These are phyloP conservation scores for Leccinum disarticulatum DNA, from an alignment of 768 basidiomycete genomes.

Conservation along the genomic window DNA sequence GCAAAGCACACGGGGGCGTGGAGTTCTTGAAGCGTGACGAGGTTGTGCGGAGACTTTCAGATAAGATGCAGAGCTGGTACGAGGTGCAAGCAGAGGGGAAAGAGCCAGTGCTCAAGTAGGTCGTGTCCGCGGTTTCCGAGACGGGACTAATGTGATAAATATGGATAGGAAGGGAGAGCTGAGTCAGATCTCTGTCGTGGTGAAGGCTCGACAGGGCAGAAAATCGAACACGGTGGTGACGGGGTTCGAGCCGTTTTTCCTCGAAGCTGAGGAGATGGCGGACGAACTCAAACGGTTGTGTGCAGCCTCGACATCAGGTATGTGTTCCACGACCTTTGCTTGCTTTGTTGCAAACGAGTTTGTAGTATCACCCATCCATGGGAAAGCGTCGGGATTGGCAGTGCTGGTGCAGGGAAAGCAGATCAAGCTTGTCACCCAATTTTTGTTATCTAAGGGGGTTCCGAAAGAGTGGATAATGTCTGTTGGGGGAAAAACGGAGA, in stretches of 20 bases:
- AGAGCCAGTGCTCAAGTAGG: conserved; percentile 62
- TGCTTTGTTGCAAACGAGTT: neutral
- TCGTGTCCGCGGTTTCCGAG: conserved; percentile 2
- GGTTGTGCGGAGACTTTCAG: conserved; percentile 48
- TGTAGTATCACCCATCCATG: conserved; percentile 61
- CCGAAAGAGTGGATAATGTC: conserved; percentile 73
- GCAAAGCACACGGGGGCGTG: conserved; percentile 25
- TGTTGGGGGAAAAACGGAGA: too few species aligned
- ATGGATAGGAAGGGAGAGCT: conserved; percentile 69
- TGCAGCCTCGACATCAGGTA: conserved; percentile 78
- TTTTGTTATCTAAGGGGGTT: conserved; percentile 67
- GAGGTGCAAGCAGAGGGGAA: conserved; percentile 55
- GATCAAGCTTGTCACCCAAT: conserved; percentile 58
- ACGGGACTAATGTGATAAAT: neutral
- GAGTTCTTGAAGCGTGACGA: conserved; percentile 73
- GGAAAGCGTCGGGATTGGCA: conserved; percentile 60
- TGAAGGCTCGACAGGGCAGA: conserved; percentile 75
- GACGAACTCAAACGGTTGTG: conserved; percentile 77
- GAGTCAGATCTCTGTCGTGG: conserved; percentile 64
- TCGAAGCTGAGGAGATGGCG: conserved; percentile 69
- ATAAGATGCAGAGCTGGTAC: conserved; percentile 79
- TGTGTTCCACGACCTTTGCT: conserved; percentile 18
- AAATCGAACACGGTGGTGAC: conserved; percentile 76
- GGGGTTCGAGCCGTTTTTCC: conserved; percentile 75
- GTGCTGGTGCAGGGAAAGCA: conserved; percentile 89